Evolutionary conservation across 768 basidiomycete genomes (phyloP), one percentile per base, ranked within the genome.

Genomic region (Pleurotus djamor): DNA sequence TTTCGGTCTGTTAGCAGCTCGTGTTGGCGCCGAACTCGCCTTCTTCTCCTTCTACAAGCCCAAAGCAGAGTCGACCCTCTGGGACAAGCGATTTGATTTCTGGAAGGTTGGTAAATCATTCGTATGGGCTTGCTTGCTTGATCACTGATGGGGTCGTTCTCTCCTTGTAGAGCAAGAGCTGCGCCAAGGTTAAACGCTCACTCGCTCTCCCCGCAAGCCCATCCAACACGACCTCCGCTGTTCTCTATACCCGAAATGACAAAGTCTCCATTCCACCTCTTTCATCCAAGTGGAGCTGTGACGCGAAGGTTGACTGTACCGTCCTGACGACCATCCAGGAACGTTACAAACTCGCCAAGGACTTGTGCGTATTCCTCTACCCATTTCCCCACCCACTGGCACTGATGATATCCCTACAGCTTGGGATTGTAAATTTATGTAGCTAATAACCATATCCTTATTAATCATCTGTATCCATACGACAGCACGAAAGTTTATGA

Each of bases 1-100:
- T 14, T 34, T 34, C 16, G 54, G 54, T 10, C 4, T 44, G 9
- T 41, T 56, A 17, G 54, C 36, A 0, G 54, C 54, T 14, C 14
- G 32, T 28, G 28, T 56, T 14, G 54, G 54, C 12, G 54, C 54
- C 4, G 54, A 56, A 44, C 33, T 56, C 28, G 37, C 37, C 21
- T 44, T 56, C 28, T 56, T 56, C 41, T 34, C 21, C 9, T 43
- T 56, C 1, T 56, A 32, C 17, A 56, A 56, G 28, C 38, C 16
- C 7, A 13, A 56, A 14, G 12, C 37, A 14, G 41, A 32, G 14
- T 17, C 37, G 13, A 56, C 10, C 10, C 37, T 56, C 41, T 56
- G 54, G 54, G 38, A 56, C 14, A 56, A 56, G 28, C 17, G 35
- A 56, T 56, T 56, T 13, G 54, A 56, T 14, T 56, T 56, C 54